Evolutionary conservation across 2,329 filamentous ascomycete genomes (phyloP).

Genomic region (Mycosphaerella sp.): DNA sequence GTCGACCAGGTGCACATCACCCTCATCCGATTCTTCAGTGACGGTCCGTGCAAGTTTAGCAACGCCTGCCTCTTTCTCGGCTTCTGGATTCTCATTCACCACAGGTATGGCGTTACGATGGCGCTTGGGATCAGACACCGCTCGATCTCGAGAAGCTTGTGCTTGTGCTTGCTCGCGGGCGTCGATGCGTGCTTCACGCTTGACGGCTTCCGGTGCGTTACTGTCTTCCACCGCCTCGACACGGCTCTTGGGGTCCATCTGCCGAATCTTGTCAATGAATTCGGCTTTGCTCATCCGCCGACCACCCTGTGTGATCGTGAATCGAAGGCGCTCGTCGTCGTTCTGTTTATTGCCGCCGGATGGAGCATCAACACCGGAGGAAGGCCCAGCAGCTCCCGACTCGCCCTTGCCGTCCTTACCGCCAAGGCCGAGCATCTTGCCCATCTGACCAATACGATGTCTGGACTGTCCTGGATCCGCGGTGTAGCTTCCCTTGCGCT

Average conservation of each 20-base stretch:
- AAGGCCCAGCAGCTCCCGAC: slow-evolving; percentile 16
- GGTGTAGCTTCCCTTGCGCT: slow-evolving; percentile 32
- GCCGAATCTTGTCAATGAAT: slow-evolving; percentile 67
- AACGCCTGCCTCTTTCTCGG: slow-evolving; percentile 10
- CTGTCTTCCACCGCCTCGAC: slow-evolving; percentile 45
- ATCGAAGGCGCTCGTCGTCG: slow-evolving; percentile 66
- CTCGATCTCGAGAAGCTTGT: slow-evolving; percentile 11
- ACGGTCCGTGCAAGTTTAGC: slow-evolving; percentile 34
- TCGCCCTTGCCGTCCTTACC: slow-evolving; percentile 26
- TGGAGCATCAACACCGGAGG: slow-evolving; percentile 7
- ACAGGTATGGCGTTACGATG: slow-evolving; percentile 17
- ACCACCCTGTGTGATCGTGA: slow-evolving; percentile 68
- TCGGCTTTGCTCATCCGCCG: slow-evolving; percentile 72
- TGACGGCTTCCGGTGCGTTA: slow-evolving; percentile 43
- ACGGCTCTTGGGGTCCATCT: slow-evolving; percentile 61
- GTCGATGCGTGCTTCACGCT: slow-evolving; percentile 42
- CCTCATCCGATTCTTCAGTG: slow-evolving; percentile 37
- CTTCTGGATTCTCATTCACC: slow-evolving; percentile 20
- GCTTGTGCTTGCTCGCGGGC: slow-evolving; percentile 31
- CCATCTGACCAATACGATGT: slow-evolving; percentile 47
- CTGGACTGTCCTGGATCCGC: slow-evolving; percentile 30
- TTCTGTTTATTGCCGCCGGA: slow-evolving; percentile 37
- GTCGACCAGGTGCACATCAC: slow-evolving; percentile 38
- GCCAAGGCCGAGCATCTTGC: slow-evolving; percentile 46
- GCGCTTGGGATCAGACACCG: slow-evolving; percentile 7